Percentiles rank a stretch among this genome's conserved stretches.
phyloP scores from a whole-genome alignment of 148 eudicot genomes.

The Fallopia convolvulus region DNA sequence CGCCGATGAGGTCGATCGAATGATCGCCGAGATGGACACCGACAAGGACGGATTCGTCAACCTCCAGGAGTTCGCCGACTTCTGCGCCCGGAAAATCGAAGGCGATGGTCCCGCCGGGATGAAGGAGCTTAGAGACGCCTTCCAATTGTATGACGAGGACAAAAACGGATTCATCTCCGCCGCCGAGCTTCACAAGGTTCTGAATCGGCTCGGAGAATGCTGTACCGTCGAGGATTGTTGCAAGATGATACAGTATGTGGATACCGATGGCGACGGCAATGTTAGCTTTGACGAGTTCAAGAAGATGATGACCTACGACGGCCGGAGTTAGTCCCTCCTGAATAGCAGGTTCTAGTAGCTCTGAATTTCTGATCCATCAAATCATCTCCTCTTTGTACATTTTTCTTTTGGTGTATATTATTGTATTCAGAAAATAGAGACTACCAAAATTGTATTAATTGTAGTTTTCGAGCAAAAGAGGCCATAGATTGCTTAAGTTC shows the following conservation, averaged over 20 bases:
- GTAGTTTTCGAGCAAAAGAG: too few species aligned
- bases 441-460: too few species aligned
- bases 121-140: conserved; percentile 58
- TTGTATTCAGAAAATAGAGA: neutral
- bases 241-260: conserved; percentile 60
- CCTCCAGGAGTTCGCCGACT: conserved; percentile 37
- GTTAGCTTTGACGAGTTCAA: conserved; percentile 73
- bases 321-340: neutral
- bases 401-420: neutral
- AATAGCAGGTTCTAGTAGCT: neutral
- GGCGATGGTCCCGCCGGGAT: conserved; percentile 22
- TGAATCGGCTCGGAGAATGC: conserved; percentile 60
- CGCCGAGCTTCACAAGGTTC: conserved; percentile 48
- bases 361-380: too few species aligned
- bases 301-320: conserved; percentile 46
- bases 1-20: conserved; percentile 13
- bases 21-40: conserved; percentile 69
- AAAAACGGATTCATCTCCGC: conserved; percentile 63
- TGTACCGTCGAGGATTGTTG: conserved; percentile 53
- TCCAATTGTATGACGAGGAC: conserved; percentile 57
- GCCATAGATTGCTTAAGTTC: too few species aligned
- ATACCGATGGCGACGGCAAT: conserved; percentile 61
- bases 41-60: conserved; percentile 61
- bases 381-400: too few species aligned
- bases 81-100: conserved; percentile 22